Conservation (phyloP, 768 basidiomycete genomes). For the Exsudoporus frostii region DNA sequence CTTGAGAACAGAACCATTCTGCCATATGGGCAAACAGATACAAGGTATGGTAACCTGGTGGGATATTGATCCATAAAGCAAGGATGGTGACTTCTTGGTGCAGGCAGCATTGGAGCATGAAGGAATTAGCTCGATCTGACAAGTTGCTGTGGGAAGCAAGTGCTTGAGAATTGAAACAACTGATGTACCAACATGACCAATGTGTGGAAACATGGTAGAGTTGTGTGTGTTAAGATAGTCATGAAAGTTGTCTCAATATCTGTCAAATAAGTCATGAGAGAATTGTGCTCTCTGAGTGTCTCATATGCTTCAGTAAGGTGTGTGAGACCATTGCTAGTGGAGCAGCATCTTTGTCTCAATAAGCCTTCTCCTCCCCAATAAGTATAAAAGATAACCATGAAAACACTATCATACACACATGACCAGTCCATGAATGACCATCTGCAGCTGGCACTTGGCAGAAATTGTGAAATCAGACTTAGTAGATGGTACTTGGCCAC, state of each 20-base stretch:
- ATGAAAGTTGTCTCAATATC: neutral
- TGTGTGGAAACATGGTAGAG: neutral
- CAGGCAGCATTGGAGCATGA: too few species aligned
- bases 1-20: too few species aligned
- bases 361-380: neutral
- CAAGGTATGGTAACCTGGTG: too few species aligned
- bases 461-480: neutral
- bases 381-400: conserved; percentile 9
- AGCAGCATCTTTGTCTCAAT: neutral
- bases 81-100: too few species aligned
- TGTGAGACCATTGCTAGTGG: too few species aligned
- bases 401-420: conserved; percentile 6
- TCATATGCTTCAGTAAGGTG: neutral
- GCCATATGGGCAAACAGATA: too few species aligned
- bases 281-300: neutral
- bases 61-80: too few species aligned
- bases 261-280: too few species aligned
- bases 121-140: too few species aligned
- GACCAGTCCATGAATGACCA: conserved; percentile 8
- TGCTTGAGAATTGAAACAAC: neutral
- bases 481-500: neutral
- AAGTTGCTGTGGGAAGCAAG: neutral
- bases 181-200: neutral
- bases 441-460: neutral
- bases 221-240: neutral